Base-by-base conservation (phyloP, 2,329 filamentous ascomycete species). In the Eurotiales sp. region DNA sequence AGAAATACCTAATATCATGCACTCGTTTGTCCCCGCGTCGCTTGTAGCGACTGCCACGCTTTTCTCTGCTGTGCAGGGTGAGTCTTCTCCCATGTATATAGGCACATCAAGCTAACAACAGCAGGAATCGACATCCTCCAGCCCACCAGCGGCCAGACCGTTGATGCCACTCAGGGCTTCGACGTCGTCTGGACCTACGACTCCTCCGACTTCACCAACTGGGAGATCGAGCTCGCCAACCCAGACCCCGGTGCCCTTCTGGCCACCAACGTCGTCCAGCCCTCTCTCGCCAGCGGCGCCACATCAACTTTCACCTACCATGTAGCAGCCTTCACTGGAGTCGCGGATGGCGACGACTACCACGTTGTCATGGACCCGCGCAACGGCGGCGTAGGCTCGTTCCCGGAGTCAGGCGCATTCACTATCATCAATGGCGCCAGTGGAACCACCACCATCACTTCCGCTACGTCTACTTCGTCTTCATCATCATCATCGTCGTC, bases 181-280 rank as follows among this genome's bases (percentile, higher is more conserved):
- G 51, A 53, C 27, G 42, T 53, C 15, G 51, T 53, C 40, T 53
- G 51, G 51, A 32, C 23, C n/a, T 53, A 53, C 51, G 46, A 49
- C 40, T 49, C 45, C 21, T 49, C 51, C 30, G 51, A 53, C 25
- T 44, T 37, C 29, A 44, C 32, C 25, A 39, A 53, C 51, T 53
- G 51, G 51, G 51, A 53, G 19, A 49, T 53, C n/a, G 45, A 49
- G 40, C 32, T 53, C 12, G 51, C 44, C 40, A 46, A 52, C 32
- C 50, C 50, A 3, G 17, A 14, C 1, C 50, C 40, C 4, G 40
- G 40, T 25, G 48, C 48, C 14, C 39, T 53, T 14, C n/a, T 53
- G 8, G 51, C 45, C 32, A 53, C 51, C 32, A 40, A 45, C 27
- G 46, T 53, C 39, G 49, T 36, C 30, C 45, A 43, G 25, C 10